Evolutionary conservation across 2,329 filamentous ascomycete species (phyloP).

Genomic region (Mycosphaerelloides madeirae): DNA sequence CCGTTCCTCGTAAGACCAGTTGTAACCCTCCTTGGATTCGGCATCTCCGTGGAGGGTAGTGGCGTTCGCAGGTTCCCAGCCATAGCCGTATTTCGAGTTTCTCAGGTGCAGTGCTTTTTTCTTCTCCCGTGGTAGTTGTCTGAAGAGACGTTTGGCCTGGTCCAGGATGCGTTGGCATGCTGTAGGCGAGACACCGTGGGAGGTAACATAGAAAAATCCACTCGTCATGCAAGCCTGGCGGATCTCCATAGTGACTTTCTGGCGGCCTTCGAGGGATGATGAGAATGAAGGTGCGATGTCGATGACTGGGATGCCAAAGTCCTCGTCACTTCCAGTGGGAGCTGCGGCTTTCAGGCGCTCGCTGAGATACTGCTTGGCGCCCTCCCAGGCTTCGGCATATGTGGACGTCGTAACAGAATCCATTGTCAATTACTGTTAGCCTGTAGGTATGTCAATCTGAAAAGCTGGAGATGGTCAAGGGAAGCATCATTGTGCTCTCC

Average conservation of each 20-base stretch:
- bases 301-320: slow-evolving; percentile 7
- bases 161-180: background rate
- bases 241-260: slow-evolving; percentile 4
- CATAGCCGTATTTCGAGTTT: slow-evolving; percentile 32
- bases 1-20: background rate
- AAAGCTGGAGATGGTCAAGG: too few relatives aligned
- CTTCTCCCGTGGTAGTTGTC: background rate
- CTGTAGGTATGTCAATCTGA: background rate
- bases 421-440: background rate
- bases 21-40: slow-evolving; percentile 16
- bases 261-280: background rate
- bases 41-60: slow-evolving; percentile 26
- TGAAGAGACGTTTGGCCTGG: slow-evolving; percentile 2
- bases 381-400: slow-evolving; percentile 3
- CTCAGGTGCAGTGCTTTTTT: slow-evolving; percentile 6
- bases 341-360: background rate
- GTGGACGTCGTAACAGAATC: background rate
- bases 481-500: too few relatives aligned
- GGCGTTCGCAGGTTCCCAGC: slow-evolving; percentile 36
- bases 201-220: slow-evolving; percentile 18
- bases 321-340: background rate
- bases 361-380: slow-evolving; percentile 2
- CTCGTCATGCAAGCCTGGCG: slow-evolving; percentile 10
- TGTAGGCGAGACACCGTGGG: background rate
- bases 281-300: slow-evolving; percentile 5